Evolutionary conservation across 768 basidiomycete genomes (phyloP), one percentile per base, ranked within the genome.

Genomic region (Hericium rajendrae): DNA sequence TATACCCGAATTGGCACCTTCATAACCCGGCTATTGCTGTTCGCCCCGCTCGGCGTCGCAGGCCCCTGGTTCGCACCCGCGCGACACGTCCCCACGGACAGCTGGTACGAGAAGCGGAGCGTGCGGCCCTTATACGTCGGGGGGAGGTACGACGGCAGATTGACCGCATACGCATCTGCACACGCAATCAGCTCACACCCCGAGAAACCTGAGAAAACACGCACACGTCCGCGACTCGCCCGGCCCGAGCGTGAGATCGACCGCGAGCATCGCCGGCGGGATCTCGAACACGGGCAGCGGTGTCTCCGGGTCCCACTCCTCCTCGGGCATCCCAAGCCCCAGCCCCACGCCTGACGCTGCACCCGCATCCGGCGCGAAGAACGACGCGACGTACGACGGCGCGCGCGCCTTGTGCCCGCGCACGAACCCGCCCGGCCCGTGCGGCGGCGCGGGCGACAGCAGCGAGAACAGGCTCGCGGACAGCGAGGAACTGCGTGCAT

Each of bases 1-100:
- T 97, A 97, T 5, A 98, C 76, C 22, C 93, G 75, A 48, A 99
- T 86, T 0, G 95, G 95, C 1, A 98, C 87, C 53, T 88, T 89
- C 86, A 95, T 91, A 2, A 94, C 80, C 38, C 84, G 74, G 69
- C 89, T 88, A 56, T 76, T 74, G 64, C 81, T 82, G 60, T 75
- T 79, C 38, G 70, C 73, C 12, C 62, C 43, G 57, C 71, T 64
- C 53, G 70, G 65, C 39, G 67, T 68, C 53, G 62, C 56, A 63
- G 64, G 62, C 5, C 48, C 26, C 48, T 16, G n/a, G 48, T 28
- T 28, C 26, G 26, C 48, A 9, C 48, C 48, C 39, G 86, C 82
- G 12, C 90, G 79, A 69, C 88, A 94, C 0, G 90, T 85, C 1
- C 94, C 94, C 1, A 98, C 79, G n/a, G 88, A 76, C 12, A 99